These are phyloP conservation scores for Claviceps arundinis DNA, from an alignment of 2,329 filamentous ascomycete genomes.

Conservation along the genomic window DNA sequence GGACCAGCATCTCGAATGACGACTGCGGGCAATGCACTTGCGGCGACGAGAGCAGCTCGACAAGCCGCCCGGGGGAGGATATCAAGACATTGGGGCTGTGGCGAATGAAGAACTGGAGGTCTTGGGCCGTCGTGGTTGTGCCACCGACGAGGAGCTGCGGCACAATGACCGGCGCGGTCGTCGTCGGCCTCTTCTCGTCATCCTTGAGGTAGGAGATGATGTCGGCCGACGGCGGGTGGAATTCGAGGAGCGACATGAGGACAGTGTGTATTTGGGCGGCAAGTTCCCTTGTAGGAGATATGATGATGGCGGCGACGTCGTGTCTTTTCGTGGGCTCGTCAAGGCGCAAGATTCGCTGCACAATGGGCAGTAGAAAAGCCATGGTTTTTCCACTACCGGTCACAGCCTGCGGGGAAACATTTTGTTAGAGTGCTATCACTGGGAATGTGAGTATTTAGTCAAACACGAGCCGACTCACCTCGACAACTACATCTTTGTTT, in stretches of 20 bases:
- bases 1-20: conserved; percentile 79
- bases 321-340: conserved; percentile 79
- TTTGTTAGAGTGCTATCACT: background rate
- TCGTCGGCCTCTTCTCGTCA: conserved; percentile 40
- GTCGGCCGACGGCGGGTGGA: conserved; percentile 68
- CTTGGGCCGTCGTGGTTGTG: conserved; percentile 64
- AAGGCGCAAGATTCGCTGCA: conserved; percentile 67
- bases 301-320: conserved; percentile 79
- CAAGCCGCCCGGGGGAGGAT: conserved; percentile 76
- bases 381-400: conserved; percentile 87
- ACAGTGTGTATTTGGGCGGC: conserved; percentile 83
- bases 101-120: conserved; percentile 72
- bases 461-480: conserved; percentile 31
- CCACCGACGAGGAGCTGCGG: conserved; percentile 85
- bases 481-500: conserved; percentile 86
- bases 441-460: background rate
- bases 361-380: conserved; percentile 69
- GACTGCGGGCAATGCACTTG: conserved; percentile 81
- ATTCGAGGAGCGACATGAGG: conserved; percentile 61
- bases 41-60: conserved; percentile 74
- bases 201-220: conserved; percentile 39
- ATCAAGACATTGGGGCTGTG: conserved; percentile 80
- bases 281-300: conserved; percentile 82
- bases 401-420: conserved; percentile 43
- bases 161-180: conserved; percentile 44